Evolutionary conservation across 2,329 filamentous ascomycete genomes (phyloP).

Genomic region (Xylaria sp.): DNA sequence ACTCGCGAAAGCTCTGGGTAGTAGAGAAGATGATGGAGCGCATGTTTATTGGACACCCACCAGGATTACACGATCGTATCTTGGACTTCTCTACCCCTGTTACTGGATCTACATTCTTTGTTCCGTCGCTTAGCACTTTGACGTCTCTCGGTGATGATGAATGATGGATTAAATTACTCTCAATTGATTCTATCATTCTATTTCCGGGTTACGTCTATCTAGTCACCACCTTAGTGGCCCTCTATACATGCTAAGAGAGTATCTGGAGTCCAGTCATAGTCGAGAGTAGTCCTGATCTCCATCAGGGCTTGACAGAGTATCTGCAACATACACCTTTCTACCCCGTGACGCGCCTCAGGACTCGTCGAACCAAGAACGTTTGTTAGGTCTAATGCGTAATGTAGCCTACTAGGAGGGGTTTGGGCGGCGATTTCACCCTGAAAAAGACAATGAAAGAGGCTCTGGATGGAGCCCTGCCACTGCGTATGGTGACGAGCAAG

Average conservation of each 20-base stretch:
- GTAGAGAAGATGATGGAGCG: constrained; percentile 67
- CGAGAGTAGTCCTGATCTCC: constrained; percentile 11
- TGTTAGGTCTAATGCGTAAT: constrained; percentile 29
- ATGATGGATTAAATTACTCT: background rate
- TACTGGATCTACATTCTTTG: constrained; percentile 66
- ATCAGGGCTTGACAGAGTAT: constrained; percentile 30
- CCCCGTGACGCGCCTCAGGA: constrained; percentile 17
- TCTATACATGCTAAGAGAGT: constrained; percentile 32
- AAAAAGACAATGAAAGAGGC: constrained; percentile 27
- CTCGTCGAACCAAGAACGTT: constrained; percentile 30
- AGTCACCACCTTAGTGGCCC: constrained; percentile 3
- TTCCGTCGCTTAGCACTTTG: constrained; percentile 50
- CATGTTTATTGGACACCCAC: constrained; percentile 66
- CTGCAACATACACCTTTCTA: constrained; percentile 33
- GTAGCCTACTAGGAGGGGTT: constrained; percentile 18
- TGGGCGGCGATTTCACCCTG: constrained; percentile 23
- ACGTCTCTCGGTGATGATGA: constrained; percentile 26
- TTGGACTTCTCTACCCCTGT: constrained; percentile 64
- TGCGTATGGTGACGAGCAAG: constrained; percentile 19
- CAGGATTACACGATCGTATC: constrained; percentile 64
- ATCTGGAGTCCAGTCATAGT: constrained; percentile 33
- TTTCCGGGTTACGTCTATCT: background rate
- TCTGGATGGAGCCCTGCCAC: constrained; percentile 26
- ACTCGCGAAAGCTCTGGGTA: constrained; percentile 64
- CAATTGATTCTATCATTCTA: constrained; percentile 1